Percentiles rank a stretch among this genome's conserved stretches.
Conservation (phyloP, 805 yeast species). For the Cyberlindnera xylosilytica region DNA sequence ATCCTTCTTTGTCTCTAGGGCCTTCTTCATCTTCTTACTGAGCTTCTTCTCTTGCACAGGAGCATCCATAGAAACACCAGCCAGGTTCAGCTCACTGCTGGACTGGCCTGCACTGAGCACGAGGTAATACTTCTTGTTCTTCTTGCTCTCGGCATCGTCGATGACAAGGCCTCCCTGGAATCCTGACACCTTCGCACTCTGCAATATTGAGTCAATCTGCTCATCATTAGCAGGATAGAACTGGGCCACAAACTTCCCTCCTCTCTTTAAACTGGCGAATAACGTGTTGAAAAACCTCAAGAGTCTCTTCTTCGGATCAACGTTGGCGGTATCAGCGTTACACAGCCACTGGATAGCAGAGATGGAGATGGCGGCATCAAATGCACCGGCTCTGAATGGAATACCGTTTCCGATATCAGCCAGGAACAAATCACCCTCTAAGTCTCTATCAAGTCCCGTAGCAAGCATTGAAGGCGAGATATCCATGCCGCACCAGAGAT, state of each 20-base stretch:
- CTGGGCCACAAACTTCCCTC: slow-evolving; percentile 97
- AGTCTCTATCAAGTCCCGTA: slow-evolving; percentile 86
- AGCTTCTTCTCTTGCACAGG: slow-evolving; percentile 43
- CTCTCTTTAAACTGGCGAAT: slow-evolving; percentile 81
- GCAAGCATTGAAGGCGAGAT: slow-evolving; percentile 95
- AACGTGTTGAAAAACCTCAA: slow-evolving; percentile 82
- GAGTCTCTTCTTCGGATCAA: slow-evolving; percentile 81
- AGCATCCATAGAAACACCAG: slow-evolving; percentile 79
- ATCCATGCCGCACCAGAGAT: slow-evolving; percentile 94
- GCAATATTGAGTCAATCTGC: slow-evolving; percentile 73
- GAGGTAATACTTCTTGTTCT: slow-evolving; percentile 85
- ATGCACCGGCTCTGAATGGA: slow-evolving; percentile 93
- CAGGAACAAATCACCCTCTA: slow-evolving; percentile 88
- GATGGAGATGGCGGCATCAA: slow-evolving; percentile 93
- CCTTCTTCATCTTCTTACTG: slow-evolving; percentile 33
- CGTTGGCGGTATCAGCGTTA: slow-evolving; percentile 82
- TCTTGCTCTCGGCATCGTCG: slow-evolving; percentile 91
- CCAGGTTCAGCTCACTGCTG: slow-evolving; percentile 71
- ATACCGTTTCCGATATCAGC: slow-evolving; percentile 93
- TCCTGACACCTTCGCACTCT: slow-evolving; percentile 90
- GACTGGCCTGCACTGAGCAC: slow-evolving; percentile 84
- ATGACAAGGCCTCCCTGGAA: slow-evolving; percentile 94
- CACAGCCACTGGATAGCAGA: slow-evolving; percentile 98
- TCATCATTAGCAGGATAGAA: slow-evolving; percentile 90
- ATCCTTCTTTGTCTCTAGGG: slow-evolving; percentile 71